Percentiles rank a stretch among this genome's conserved stretches.
Conservation (phyloP, 1,284 basidiomycete species). For the Apiotrichum montevideense region DNA sequence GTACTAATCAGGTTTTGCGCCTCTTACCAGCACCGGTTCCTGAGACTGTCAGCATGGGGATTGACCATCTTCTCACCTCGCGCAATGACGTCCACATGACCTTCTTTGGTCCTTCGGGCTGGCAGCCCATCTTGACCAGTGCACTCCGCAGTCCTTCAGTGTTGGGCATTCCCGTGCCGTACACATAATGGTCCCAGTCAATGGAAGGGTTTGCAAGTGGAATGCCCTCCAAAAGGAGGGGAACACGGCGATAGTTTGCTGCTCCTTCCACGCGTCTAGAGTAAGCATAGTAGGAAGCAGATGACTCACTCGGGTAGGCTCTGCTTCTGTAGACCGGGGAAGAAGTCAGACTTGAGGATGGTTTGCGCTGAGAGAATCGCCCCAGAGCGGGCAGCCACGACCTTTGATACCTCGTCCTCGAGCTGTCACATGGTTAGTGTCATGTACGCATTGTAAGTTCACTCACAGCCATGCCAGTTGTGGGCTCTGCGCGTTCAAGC, state of each 20-base stretch:
- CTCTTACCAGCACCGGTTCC: constrained; percentile 72
- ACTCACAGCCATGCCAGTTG: constrained; percentile 66
- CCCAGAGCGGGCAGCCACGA: constrained; percentile 79
- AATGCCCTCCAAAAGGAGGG: constrained; percentile 54
- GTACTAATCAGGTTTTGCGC: background rate
- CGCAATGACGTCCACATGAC: constrained; percentile 88
- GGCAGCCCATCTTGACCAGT: constrained; percentile 71
- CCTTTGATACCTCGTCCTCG: constrained; percentile 77
- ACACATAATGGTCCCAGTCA: constrained; percentile 61
- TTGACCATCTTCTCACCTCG: constrained; percentile 53
- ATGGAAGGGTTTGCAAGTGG: constrained; percentile 5
- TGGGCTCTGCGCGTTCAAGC: constrained; percentile 66
- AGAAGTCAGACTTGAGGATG: constrained; percentile 96
- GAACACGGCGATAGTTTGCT: constrained; percentile 80
- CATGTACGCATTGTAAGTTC: background rate
- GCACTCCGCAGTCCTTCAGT: constrained; percentile 60
- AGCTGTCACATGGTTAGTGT: constrained; percentile 18
- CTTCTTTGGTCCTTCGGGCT: constrained; percentile 61
- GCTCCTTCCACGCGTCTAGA: constrained; percentile 80
- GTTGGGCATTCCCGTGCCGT: constrained; percentile 64
- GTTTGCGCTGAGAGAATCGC: constrained; percentile 65
- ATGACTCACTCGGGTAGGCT: constrained; percentile 73
- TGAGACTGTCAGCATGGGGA: constrained; percentile 22
- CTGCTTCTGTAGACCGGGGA: constrained; percentile 91
- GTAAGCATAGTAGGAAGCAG: constrained; percentile 1